Conservation (phyloP, 2,329 filamentous ascomycete genomes). For the Ascomycota sp. region DNA sequence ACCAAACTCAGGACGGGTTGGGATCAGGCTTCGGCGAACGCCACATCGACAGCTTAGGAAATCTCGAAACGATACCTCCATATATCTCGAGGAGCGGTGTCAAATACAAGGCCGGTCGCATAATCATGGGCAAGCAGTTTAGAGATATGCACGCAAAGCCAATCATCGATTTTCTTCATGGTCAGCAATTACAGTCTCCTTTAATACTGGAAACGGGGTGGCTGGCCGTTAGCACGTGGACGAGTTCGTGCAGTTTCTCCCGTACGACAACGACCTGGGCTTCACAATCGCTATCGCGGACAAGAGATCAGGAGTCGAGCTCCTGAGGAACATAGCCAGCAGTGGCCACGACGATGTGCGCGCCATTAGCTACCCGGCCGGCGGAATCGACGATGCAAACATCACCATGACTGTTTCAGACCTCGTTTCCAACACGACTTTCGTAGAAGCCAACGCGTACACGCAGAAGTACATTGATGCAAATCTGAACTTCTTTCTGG, state of each 20-base stretch:
- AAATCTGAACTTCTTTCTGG: slow-evolving; percentile 1
- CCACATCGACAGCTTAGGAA: slow-evolving; percentile 3
- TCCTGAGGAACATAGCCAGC: not conserved
- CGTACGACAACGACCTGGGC: slow-evolving; percentile 1
- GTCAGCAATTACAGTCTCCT: slow-evolving; percentile 10
- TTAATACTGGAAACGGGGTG: slow-evolving; percentile 12
- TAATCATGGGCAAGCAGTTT: slow-evolving; percentile 3
- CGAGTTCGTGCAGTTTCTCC: slow-evolving; percentile 14
- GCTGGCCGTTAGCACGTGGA: slow-evolving; percentile 14
- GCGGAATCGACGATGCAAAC: not conserved
- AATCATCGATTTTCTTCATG: slow-evolving; percentile 7
- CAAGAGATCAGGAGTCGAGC: not conserved
- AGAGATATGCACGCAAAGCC: slow-evolving; percentile 1
- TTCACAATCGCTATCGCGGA: slow-evolving; percentile 1
- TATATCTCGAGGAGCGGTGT: slow-evolving; percentile 1
- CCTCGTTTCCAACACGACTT: slow-evolving; percentile 1
- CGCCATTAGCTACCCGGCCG: not conserved
- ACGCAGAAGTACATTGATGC: slow-evolving; percentile 1
- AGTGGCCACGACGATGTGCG: not conserved
- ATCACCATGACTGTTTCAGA: slow-evolving; percentile 1
- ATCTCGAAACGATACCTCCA: slow-evolving; percentile 12
- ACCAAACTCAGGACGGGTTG: slow-evolving; percentile 5
- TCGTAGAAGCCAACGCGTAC: slow-evolving; percentile 1
- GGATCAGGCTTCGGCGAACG: slow-evolving; percentile 3
- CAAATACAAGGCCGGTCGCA: not conserved